phyloP scores from a whole-genome alignment of 202 grass and related monocot species.

The Zizania palustris region DNA sequence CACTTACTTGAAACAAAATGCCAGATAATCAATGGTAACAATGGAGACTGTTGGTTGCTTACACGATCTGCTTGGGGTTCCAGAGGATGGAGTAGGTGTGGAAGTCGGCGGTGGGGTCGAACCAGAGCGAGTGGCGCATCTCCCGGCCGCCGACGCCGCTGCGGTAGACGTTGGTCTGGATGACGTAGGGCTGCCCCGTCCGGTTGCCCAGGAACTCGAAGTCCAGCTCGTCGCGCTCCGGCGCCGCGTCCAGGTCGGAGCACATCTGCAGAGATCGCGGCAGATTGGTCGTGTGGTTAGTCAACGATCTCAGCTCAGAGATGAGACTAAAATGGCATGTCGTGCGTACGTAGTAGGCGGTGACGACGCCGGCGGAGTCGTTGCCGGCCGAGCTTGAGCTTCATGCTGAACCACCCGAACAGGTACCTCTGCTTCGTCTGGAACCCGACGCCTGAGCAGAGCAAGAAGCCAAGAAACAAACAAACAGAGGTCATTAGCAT shows the following conservation, averaged over 20 bases:
- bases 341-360: slow-evolving; percentile 77
- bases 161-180: slow-evolving; percentile 97
- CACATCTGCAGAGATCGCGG: slow-evolving; percentile 64
- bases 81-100: slow-evolving; percentile 94
- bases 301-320: neutral
- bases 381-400: slow-evolving; percentile 93
- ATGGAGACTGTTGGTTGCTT: slow-evolving; percentile 16
- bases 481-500: neutral
- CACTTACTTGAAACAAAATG: too few species aligned
- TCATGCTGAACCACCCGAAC: slow-evolving; percentile 99
- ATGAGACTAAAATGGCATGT: neutral
- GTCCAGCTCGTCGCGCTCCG: slow-evolving; percentile 78
- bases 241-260: slow-evolving; percentile 79
- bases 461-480: neutral
- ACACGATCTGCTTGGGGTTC: slow-evolving; percentile 90
- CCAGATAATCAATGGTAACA: too few species aligned
- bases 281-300: neutral
- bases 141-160: slow-evolving; percentile 81
- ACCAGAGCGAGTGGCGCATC: slow-evolving; percentile 97
- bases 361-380: slow-evolving; percentile 95
- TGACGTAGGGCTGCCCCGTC: slow-evolving; percentile 87
- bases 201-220: slow-evolving; percentile 98
- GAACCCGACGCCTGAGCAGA: slow-evolving; percentile 68
- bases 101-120: slow-evolving; percentile 92
- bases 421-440: slow-evolving; percentile 79